Evolutionary conservation across 1,139 yeast genomes (phyloP).

Genomic region (Suhomyces choctaworum): DNA sequence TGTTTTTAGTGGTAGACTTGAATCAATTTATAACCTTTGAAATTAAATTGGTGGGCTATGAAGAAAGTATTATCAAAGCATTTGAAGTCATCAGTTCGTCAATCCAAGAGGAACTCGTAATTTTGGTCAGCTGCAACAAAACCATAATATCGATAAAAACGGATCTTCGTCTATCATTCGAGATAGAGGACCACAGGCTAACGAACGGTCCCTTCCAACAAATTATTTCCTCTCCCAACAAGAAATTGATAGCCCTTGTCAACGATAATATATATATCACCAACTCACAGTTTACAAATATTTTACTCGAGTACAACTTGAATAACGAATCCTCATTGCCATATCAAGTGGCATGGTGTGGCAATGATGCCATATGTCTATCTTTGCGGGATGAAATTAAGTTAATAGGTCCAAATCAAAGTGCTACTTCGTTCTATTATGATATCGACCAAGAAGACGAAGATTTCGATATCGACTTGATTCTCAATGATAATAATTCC

Average conservation of each 20-base stretch:
- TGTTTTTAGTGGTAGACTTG: slow-evolving; percentile 32
- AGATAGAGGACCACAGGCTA: slow-evolving; percentile 35
- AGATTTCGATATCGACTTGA: slow-evolving; percentile 28
- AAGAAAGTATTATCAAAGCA: slow-evolving; percentile 20
- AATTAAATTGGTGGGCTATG: slow-evolving; percentile 25
- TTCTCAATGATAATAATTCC: slow-evolving; percentile 16
- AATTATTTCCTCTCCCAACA: slow-evolving; percentile 60
- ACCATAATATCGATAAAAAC: slow-evolving; percentile 33
- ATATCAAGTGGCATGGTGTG: slow-evolving; percentile 73
- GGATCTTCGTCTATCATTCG: slow-evolving; percentile 28
- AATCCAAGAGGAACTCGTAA: slow-evolving; percentile 16
- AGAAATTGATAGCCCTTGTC: slow-evolving; percentile 59
- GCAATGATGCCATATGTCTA: slow-evolving; percentile 73
- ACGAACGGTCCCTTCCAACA: slow-evolving; percentile 61
- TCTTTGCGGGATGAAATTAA: slow-evolving; percentile 64
- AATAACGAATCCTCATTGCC: slow-evolving; percentile 38
- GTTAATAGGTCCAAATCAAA: slow-evolving; percentile 72
- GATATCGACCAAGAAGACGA: slow-evolving; percentile 39
- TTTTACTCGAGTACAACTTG: slow-evolving; percentile 53
- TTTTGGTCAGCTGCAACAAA: slow-evolving; percentile 30
- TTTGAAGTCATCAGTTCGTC: slow-evolving; percentile 5
- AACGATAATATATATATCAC: slow-evolving; percentile 53
- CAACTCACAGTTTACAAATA: slow-evolving; percentile 50
- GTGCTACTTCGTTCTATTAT: slow-evolving; percentile 50
- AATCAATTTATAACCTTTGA: slow-evolving; percentile 27